Evolutionary conservation across 116 monocot genomes (phyloP).

Genomic region (Posidonia oceanica): DNA sequence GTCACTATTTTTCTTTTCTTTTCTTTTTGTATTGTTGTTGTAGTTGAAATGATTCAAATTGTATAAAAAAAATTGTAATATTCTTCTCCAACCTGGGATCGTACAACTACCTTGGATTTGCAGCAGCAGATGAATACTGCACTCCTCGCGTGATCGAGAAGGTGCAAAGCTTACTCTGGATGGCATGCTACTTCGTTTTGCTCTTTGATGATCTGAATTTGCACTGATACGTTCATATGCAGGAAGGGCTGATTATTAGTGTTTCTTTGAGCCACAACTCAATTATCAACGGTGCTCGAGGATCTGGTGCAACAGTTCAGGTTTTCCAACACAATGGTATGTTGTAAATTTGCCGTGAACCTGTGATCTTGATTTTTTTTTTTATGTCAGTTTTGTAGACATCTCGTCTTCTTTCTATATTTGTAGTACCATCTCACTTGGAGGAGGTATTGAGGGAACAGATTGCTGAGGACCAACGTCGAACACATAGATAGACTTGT

Average conservation of each 20-base stretch:
- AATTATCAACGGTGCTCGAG: conserved; percentile 90
- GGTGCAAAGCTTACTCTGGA: too few species aligned
- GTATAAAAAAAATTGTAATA: too few species aligned
- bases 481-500: too few species aligned
- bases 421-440: conserved; percentile 67
- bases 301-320: conserved; percentile 74
- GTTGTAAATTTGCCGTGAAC: neutral
- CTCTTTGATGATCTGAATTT: too few species aligned
- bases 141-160: conserved; percentile 88
- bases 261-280: conserved; percentile 95
- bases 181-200: too few species aligned
- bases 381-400: neutral
- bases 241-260: conserved; percentile 92
- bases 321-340: conserved; percentile 92
- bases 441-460: conserved; percentile 93
- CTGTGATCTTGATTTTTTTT: neutral
- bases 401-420: too few species aligned
- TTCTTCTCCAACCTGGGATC: conserved; percentile 69
- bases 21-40: too few species aligned
- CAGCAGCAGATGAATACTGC: conserved; percentile 92
- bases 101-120: conserved; percentile 97
- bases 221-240: neutral
- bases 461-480: conserved; percentile 78
- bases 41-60: too few species aligned
- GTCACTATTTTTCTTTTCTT: too few species aligned